Conservation (phyloP, 768 basidiomycete genomes). For the Tulasnella sp. region DNA sequence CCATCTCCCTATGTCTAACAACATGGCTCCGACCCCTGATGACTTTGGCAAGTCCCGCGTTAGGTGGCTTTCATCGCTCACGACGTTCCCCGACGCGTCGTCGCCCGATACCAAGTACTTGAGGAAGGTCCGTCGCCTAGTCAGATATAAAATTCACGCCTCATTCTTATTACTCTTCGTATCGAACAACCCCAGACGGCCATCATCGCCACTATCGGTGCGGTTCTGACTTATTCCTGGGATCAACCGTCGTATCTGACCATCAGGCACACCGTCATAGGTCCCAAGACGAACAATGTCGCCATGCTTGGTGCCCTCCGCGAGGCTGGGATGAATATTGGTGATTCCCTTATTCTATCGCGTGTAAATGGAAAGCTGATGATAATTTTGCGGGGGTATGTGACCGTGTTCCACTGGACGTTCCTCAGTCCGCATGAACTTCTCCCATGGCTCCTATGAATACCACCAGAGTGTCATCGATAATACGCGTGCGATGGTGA, state of each 20-base stretch:
- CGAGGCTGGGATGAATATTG: constrained; percentile 93
- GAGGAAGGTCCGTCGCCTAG: constrained; percentile 59
- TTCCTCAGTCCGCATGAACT: constrained; percentile 93
- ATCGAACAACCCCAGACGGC: constrained; percentile 53
- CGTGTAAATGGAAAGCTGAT: background rate
- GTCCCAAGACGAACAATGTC: constrained; percentile 86
- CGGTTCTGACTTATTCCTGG: constrained; percentile 21
- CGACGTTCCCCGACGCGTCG: constrained; percentile 22
- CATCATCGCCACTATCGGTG: constrained; percentile 98
- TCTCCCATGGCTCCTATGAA: constrained; percentile 96
- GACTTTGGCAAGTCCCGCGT: constrained; percentile 10
- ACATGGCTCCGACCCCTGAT: background rate
- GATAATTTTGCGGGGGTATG: background rate
- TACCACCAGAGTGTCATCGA: constrained; percentile 99
- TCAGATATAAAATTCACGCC: constrained; percentile 7
- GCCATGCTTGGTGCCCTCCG: constrained; percentile 78
- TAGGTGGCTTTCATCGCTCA: constrained; percentile 4
- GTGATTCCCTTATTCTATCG: constrained; percentile 36
- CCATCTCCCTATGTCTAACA: background rate
- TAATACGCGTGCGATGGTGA: constrained; percentile 81
- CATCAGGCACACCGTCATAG: constrained; percentile 30
- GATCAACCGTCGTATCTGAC: constrained; percentile 13
- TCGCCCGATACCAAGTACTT: constrained; percentile 71
- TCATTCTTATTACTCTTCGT: constrained; percentile 16
- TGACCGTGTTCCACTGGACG: background rate